Evolutionary conservation across 208 protist genomes (phyloP).

Genomic region (Crithidia sp.): DNA sequence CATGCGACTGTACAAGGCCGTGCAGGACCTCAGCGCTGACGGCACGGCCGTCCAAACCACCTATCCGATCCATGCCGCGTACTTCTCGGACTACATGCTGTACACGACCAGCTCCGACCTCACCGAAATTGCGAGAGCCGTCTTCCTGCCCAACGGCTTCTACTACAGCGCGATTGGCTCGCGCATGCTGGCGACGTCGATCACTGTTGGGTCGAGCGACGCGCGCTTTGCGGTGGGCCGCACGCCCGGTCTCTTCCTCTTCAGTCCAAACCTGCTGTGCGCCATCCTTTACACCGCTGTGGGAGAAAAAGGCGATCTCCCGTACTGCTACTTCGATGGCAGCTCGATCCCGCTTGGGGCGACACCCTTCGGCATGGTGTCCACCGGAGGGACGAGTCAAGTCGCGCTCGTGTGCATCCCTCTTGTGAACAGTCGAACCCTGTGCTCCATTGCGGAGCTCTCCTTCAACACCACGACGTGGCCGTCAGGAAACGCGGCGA

Average conservation of each 20-base stretch:
- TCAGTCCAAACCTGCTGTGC: conserved; percentile 34
- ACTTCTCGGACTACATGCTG: conserved; percentile 69
- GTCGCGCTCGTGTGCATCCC: conserved; percentile 45
- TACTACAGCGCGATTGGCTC: conserved; percentile 33
- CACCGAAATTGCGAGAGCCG: conserved; percentile 15
- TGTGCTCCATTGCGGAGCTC: conserved; percentile 25
- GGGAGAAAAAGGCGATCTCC: background rate
- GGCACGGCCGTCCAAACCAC: conserved; percentile 11
- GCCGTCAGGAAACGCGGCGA: background rate
- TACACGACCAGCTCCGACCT: conserved; percentile 60
- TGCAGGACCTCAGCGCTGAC: conserved; percentile 38
- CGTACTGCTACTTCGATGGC: conserved; percentile 24
- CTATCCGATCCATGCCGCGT: conserved; percentile 46
- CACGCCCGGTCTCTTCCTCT: conserved; percentile 35
- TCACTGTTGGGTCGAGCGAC: background rate
- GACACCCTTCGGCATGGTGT: conserved; percentile 35
- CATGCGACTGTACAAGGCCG: conserved; percentile 17
- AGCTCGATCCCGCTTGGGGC: conserved; percentile 2
- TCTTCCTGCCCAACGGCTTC: conserved; percentile 39
- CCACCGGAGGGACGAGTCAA: conserved; percentile 33
- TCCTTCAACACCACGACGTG: conserved; percentile 19
- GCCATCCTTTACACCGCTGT: conserved; percentile 5
- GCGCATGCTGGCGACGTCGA: conserved; percentile 14
- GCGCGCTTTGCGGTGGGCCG: conserved; percentile 21
- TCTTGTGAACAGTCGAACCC: conserved; percentile 1